Percentiles rank a stretch among this genome's conserved stretches.
Conservation (phyloP, 2,329 filamentous ascomycete species). For the Zopfia rhizophila region DNA sequence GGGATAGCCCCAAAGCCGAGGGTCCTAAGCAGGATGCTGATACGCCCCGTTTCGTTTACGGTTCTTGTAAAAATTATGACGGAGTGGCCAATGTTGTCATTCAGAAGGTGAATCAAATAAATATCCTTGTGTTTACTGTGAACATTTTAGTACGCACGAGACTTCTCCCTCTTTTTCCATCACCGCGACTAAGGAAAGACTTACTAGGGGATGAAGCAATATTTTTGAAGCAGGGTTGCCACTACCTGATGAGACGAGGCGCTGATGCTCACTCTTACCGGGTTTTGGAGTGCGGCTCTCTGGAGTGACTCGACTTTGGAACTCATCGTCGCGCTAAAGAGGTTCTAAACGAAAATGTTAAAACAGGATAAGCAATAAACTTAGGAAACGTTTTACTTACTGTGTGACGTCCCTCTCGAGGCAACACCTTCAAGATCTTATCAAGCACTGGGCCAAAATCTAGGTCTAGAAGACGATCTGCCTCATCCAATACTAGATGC, state of each 20-base stretch:
- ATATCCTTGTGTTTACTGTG: slow-evolving; percentile 89
- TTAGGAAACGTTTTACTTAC: too few species aligned
- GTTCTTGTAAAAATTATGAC: slow-evolving; percentile 93
- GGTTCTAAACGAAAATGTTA: too few species aligned
- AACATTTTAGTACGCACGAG: slow-evolving; percentile 6
- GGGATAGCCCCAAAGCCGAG: slow-evolving; percentile 93
- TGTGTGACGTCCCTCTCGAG: slow-evolving; percentile 69
- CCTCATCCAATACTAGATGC: slow-evolving; percentile 95
- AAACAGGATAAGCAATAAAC: too few species aligned
- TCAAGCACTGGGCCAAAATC: slow-evolving; percentile 94
- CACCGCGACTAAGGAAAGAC: too few species aligned
- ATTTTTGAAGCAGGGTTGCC: slow-evolving; percentile 85
- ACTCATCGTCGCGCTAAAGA: slow-evolving; percentile 95
- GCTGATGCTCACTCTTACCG: slow-evolving; percentile 83
- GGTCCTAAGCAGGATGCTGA: slow-evolving; percentile 82
- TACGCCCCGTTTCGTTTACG: slow-evolving; percentile 86
- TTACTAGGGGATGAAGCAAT: slow-evolving; percentile 73
- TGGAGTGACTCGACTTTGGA: slow-evolving; percentile 94
- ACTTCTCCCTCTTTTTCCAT: too few species aligned
- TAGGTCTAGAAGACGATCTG: slow-evolving; percentile 89
- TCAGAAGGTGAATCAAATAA: slow-evolving; percentile 86
- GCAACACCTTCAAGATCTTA: slow-evolving; percentile 91
- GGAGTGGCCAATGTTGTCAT: slow-evolving; percentile 86
- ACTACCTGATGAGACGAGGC: slow-evolving; percentile 91
- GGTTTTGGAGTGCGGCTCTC: slow-evolving; percentile 86